These are phyloP conservation scores for Lodderomyces elongisporus DNA, from an alignment of 1,139 yeast genomes.

Conservation along the genomic window DNA sequence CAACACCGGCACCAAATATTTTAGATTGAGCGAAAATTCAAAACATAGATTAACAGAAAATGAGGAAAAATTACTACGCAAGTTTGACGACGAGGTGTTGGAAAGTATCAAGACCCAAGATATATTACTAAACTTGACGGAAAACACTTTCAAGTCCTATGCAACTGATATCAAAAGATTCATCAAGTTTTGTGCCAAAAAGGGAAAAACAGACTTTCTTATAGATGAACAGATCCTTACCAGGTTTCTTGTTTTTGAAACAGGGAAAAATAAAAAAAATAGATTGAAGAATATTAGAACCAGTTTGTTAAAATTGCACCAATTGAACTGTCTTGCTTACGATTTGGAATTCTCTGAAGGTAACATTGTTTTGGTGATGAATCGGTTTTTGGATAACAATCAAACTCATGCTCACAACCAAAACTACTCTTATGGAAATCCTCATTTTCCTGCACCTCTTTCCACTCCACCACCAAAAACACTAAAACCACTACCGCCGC, in stretches of 20 bases:
- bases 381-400: constrained; percentile 9
- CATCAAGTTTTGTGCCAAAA: constrained; percentile 13
- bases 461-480: not conserved
- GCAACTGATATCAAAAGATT: constrained; percentile 14
- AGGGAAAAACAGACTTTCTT: constrained; percentile 11
- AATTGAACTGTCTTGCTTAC: constrained; percentile 13
- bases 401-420: not conserved
- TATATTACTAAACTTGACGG: constrained; percentile 10
- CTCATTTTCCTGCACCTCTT: not conserved
- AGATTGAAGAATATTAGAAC: constrained; percentile 11
- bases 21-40: constrained; percentile 10
- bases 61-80: constrained; percentile 10
- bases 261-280: constrained; percentile 8
- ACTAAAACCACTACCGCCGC: no score
- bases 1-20: constrained; percentile 1
- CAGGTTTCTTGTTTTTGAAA: constrained; percentile 11
- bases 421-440: no score
- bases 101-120: constrained; percentile 8
- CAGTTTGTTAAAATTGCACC: constrained; percentile 14
- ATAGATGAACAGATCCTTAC: constrained; percentile 12
- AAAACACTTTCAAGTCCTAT: constrained; percentile 13
- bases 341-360: constrained; percentile 27
- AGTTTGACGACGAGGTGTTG: constrained; percentile 13
- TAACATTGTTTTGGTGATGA: constrained; percentile 54
- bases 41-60: constrained; percentile 11